Conservation (phyloP, 2,329 filamentous ascomycete genomes). For the Trichoderma oligosporum region DNA sequence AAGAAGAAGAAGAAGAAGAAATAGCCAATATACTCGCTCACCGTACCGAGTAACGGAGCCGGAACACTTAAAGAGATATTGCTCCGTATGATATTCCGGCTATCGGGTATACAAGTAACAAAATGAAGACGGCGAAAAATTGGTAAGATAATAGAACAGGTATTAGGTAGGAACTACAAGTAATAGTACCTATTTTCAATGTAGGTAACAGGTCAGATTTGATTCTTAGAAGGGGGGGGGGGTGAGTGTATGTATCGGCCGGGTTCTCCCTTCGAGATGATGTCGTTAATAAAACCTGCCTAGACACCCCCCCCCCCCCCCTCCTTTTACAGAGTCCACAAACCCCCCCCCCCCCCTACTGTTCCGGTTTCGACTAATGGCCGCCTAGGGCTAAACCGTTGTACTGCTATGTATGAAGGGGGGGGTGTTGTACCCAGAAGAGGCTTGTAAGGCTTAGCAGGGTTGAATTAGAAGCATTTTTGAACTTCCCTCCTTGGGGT, state of each 20-base stretch:
- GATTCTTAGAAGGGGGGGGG: background rate
- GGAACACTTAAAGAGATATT: background rate
- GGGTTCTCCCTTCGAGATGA: background rate
- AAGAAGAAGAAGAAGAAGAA: too few species aligned
- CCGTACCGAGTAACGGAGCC: too few species aligned
- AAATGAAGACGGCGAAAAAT: background rate
- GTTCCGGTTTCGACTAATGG: constrained; percentile 7
- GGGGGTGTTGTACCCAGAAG: background rate
- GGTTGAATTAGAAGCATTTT: background rate
- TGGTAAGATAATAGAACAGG: background rate
- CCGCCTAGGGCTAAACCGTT: background rate
- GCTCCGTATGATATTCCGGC: background rate
- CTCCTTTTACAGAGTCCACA: too few species aligned
- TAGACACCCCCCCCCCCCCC: too few species aligned
- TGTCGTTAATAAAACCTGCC: too few species aligned
- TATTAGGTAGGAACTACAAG: too few species aligned
- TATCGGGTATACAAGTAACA: background rate
- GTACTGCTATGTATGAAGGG: too few species aligned
- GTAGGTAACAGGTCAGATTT: background rate
- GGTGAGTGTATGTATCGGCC: too few species aligned
- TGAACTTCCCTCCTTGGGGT: background rate
- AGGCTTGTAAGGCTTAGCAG: constrained; percentile 11
- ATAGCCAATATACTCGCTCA: background rate
- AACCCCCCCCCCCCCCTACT: too few species aligned
- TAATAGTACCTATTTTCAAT: background rate